Percentiles rank a stretch among this genome's conserved stretches.
These are phyloP conservation scores for Botrytis elliptica DNA, from an alignment of 2,329 filamentous ascomycete species.

Conservation along the genomic window DNA sequence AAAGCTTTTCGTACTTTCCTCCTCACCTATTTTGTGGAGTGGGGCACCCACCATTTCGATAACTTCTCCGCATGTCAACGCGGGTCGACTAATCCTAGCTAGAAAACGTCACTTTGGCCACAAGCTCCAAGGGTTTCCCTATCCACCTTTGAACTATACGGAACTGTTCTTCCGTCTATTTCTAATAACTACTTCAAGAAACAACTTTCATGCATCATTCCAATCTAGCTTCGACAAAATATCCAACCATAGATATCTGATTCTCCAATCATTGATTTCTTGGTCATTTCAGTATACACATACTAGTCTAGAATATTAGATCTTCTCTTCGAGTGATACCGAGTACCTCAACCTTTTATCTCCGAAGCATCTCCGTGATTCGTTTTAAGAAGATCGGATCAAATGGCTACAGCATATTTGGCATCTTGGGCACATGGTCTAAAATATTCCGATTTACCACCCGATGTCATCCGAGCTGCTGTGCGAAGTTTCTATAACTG, in stretches of 20 bases:
- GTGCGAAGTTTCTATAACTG: slow-evolving; percentile 53
- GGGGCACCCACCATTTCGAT: background rate
- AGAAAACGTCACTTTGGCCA: background rate
- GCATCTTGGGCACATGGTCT: slow-evolving; percentile 49
- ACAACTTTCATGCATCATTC: background rate
- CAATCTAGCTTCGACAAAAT: background rate
- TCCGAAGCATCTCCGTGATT: background rate
- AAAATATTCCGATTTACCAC: slow-evolving; percentile 43
- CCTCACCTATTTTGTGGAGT: background rate
- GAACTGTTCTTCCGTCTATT: background rate
- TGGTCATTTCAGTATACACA: background rate
- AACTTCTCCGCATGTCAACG: background rate
- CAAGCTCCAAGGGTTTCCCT: background rate
- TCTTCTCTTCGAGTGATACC: background rate
- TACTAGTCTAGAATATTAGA: background rate
- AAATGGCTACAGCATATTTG: slow-evolving; percentile 49
- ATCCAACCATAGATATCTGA: background rate
- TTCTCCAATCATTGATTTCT: background rate
- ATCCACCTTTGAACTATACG: background rate
- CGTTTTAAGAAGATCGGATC: background rate
- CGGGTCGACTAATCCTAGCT: background rate
- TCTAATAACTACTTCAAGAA: background rate
- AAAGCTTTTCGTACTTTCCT: background rate
- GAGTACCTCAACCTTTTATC: background rate
- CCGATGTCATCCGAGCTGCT: slow-evolving; percentile 45